Evolutionary conservation across 2,329 filamentous ascomycete species (phyloP), one percentile per base, ranked within the genome.

Genomic region (Nothophoma quercina): DNA sequence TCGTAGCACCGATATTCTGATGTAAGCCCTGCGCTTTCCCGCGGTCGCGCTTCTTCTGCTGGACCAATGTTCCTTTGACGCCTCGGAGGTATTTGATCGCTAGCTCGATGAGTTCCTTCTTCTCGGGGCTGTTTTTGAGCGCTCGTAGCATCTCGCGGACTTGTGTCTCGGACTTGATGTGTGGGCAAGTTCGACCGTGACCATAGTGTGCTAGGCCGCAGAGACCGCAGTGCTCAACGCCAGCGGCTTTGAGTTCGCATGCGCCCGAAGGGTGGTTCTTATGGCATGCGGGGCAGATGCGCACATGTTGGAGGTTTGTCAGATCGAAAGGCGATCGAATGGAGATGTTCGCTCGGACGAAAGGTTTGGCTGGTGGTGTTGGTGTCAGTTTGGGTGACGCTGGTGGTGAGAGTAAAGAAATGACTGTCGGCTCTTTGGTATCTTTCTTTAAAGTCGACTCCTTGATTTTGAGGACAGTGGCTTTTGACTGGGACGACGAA

Each of bases 181-280:
- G 83, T 12, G 86, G 83, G 64, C 88, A 90, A 7, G 79, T 80
- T 25, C 83, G 78, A 1, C 74, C 71, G 45, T 78, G 67, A 2
- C 85, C 85, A 18, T 85, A 78, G 13, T 86, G 85, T 56, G 88
- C 89, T 6, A 89, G 78, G 1, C 72, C 72, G 66, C 88, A 90
- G 52, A 89, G 78, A 6, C 81, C 81, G 69, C 88, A 90, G 60
- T 81, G 73, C 62, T 88, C 85, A 2, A 81, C 77, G 2, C 84
- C 84, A 7, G 82, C 81, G 5, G 78, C 59, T 66, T 86, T 87
- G 25, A 88, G 73, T 8, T 82, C 82, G 64, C 87, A 90, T 33
- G 79, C 77, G n/a, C 86, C 86, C 10, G 75, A 67, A 1, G 77
- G 69, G 66, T 89, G 87, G n/a, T 63, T 53, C 18, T 76, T 73